These are phyloP conservation scores for Leishmania mexicana DNA, from an alignment of 208 protist genomes.

Conservation along the genomic window DNA sequence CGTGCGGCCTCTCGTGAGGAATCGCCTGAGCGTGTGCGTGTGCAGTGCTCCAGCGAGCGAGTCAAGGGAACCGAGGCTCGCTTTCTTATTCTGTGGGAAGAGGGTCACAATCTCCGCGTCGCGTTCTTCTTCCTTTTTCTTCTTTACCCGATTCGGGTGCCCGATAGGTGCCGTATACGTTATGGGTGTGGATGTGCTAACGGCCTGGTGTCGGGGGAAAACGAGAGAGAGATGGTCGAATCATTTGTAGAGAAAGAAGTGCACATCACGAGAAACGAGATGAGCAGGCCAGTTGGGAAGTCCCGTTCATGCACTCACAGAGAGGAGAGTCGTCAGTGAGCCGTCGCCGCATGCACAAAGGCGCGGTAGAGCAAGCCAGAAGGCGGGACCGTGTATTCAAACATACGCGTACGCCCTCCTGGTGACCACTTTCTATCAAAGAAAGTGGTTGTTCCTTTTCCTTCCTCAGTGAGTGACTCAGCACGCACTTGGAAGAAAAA, in stretches of 20 bases:
- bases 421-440: not conserved
- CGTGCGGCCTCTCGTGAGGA: not conserved
- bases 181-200: not conserved
- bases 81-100: not conserved
- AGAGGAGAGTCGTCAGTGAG: not conserved
- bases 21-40: not conserved
- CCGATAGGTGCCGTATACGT: not conserved
- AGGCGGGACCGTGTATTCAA: not conserved
- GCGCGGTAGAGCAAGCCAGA: not conserved
- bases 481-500: not conserved
- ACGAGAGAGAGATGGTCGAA: not conserved
- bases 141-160: not conserved
- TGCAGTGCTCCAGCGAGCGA: not conserved
- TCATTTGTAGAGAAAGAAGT: not conserved
- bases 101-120: not conserved
- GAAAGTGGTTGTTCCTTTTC: not conserved
- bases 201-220: not conserved
- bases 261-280: not conserved
- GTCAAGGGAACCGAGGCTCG: not conserved
- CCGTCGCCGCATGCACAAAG: not conserved
- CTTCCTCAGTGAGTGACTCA: not conserved
- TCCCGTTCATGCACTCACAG: not conserved
- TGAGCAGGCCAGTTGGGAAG: not conserved
- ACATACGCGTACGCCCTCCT: not conserved
- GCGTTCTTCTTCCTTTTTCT: not conserved